Evolutionary conservation across 805 yeast genomes (phyloP), one percentile per base, ranked within the genome.

Genomic region (Kazachstania martiniae): DNA sequence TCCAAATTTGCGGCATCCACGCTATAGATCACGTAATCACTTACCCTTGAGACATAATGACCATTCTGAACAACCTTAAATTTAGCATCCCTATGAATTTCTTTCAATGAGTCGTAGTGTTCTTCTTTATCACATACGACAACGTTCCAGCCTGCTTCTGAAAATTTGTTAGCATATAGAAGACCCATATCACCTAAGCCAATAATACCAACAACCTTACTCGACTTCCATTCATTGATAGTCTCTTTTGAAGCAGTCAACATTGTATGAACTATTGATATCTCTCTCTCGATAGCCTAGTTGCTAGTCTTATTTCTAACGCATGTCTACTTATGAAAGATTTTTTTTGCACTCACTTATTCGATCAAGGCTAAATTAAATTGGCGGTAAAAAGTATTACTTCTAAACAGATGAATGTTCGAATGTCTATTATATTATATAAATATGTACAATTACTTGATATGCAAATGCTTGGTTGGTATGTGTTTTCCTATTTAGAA

Each of bases 141-240:
- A 2, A 86, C 95, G 21, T 53, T 69, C 94, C 95, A 85, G 2
- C 96, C 96, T 2, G 85, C 87, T 32, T 68, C 66, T 18, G 83
- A 65, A 47, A 91, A 77, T 33, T 78, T 60, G 14, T 68, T 64
- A 35, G 97, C 96, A 50, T 91, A 91, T 46, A 91, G 59, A 23
- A 72, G 61, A 6, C 98, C 98, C 98, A 91, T 91, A 55, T 89
- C 97, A 19, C 98, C 98, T 22, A 89, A 69, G 3, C 98, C 98
- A 38, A 91, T 87, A 41, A 91, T 81, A 2, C 98, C 98, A 28
- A 91, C 70, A 14, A 64, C 65, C 51, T 78, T 79, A 14, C 62
- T 41, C 10, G 36, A 35, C 35, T 66, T 63, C 70, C 68, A 63
- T 37, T 43, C 35, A 9, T 31, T 27, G 5, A 51, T 35, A 24